phyloP scores from a whole-genome alignment of 1,284 basidiomycete species.

The Wolfiporia cocos region DNA sequence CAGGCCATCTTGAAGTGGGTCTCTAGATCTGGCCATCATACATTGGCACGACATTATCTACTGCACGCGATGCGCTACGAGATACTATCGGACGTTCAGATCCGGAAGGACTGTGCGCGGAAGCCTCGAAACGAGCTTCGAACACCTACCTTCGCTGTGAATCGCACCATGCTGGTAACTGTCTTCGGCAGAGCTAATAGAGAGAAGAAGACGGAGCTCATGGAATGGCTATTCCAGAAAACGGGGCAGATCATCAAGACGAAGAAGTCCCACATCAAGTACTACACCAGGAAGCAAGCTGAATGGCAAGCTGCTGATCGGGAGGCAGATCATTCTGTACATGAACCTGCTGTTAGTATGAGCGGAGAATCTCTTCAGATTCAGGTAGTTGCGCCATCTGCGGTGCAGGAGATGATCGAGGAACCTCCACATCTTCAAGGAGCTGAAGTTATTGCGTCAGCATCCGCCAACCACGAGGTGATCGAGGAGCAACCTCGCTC shows the following conservation, averaged over 20 bases:
- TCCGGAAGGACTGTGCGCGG: conserved; percentile 14
- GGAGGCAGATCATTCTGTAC: background rate
- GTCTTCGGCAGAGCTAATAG: conserved; percentile 52
- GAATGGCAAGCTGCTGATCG: conserved; percentile 15
- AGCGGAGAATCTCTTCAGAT: no score
- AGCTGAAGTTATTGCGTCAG: no score
- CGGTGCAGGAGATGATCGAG: no score
- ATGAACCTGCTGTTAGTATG: no score
- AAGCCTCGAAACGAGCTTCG: conserved; percentile 22
- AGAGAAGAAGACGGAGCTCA: conserved; percentile 45
- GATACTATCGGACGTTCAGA: conserved; percentile 23
- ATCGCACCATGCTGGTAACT: conserved; percentile 47
- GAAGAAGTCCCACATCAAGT: conserved; percentile 41
- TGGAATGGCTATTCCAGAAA: conserved; percentile 50
- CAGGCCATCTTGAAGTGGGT: conserved; percentile 53
- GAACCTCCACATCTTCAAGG: no score
- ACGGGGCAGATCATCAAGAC: conserved; percentile 34
- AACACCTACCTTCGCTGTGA: conserved; percentile 44
- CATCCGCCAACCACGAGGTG: no score
- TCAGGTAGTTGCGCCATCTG: no score
- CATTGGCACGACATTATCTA: conserved; percentile 64
- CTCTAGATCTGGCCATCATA: conserved; percentile 37
- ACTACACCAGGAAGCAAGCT: conserved; percentile 30
- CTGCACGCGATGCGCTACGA: conserved; percentile 52
- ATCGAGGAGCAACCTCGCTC: no score